Evolutionary conservation across 2,329 filamentous ascomycete species (phyloP).

Genomic region (Aspergillus sp.): DNA sequence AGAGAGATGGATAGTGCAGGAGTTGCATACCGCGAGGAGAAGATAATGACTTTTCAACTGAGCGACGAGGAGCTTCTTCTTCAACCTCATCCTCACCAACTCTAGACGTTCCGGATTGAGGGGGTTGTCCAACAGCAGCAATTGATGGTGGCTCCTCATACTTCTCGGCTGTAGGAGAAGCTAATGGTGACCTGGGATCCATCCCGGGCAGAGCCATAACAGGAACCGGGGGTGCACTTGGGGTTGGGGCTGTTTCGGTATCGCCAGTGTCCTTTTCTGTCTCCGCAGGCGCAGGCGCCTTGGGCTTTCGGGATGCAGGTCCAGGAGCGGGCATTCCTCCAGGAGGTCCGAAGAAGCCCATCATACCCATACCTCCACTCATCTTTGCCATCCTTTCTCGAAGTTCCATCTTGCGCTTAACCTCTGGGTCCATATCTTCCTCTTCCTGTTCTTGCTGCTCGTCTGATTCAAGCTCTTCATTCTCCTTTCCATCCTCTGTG

Average conservation of each 20-base stretch:
- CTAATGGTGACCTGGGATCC: constrained; percentile 49
- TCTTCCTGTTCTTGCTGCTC: constrained; percentile 70
- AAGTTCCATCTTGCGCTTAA: constrained; percentile 80
- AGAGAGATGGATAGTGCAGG: neutral
- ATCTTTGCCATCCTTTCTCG: constrained; percentile 97
- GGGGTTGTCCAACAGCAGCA: constrained; percentile 43
- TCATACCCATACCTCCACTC: constrained; percentile 96
- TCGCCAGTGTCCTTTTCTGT: constrained; percentile 34
- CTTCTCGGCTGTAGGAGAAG: constrained; percentile 48
- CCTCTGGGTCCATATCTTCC: constrained; percentile 84
- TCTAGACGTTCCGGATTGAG: constrained; percentile 52
- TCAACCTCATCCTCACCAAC: constrained; percentile 43
- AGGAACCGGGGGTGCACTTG: constrained; percentile 47
- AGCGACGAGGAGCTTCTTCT: constrained; percentile 34
- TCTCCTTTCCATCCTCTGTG: constrained; percentile 40
- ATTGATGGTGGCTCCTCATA: constrained; percentile 48
- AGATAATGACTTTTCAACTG: constrained; percentile 43
- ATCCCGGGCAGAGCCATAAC: constrained; percentile 71
- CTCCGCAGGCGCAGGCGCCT: constrained; percentile 41
- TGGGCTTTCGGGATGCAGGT: constrained; percentile 48
- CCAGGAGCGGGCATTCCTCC: constrained; percentile 55
- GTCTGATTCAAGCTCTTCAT: constrained; percentile 16
- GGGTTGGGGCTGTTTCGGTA: constrained; percentile 30
- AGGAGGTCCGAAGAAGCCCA: constrained; percentile 82
- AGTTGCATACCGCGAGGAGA: constrained; percentile 53